Base-by-base conservation (phyloP, 129 eudicot genomes). In the Solidago caesia region DNA sequence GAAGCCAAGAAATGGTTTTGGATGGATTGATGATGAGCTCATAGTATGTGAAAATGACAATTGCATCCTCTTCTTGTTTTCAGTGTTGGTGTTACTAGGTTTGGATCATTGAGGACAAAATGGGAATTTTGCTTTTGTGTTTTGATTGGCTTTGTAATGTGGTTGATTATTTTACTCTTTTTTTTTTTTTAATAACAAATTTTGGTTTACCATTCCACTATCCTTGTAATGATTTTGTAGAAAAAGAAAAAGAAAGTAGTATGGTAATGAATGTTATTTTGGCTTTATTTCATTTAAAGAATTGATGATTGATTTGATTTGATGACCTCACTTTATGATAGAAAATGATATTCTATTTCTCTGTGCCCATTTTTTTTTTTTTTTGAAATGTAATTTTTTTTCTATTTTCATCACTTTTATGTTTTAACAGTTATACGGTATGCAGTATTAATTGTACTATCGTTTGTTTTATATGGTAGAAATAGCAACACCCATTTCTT, bases 1-100 rank as follows among this genome's bases (percentile, higher is more conserved):
- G 86, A 55, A 68, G 85, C 68, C 84, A 89, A 77, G 97, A 84
- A 59, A 86, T 91, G 89, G 56, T 86, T 56, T 81, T 73, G 68
- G 96, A 86, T 75, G 87, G 71, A 67, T 59, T 79, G 75, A 72
- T 71, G 84, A 82, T 51, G 58, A 67, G 75, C 75, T 33, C 39
- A 33, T 33, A 33, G 39, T 61, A 26, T 58, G 65, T 57, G 13
- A 8, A 62, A 62, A n/a, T 78, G 71, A 70, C 77, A 3, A 70
- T 61, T 70, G 49, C 42, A 13, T 21, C 41, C 66, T 65, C 51
- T 70, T 70, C 14, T 75, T 57, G 41, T 78, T 48, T 78, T 52
- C 44, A n/a, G 15, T 43, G 48, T 49, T 61, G 44, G 46, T 47
- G n/a, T 26, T 67, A 41, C 16, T 64, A 42, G 39, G 6, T 14